Evolutionary conservation across 176 grass and related monocot genomes (phyloP), one percentile per base, ranked within the genome.

Genomic region (Hsuehochloa calcarea): DNA sequence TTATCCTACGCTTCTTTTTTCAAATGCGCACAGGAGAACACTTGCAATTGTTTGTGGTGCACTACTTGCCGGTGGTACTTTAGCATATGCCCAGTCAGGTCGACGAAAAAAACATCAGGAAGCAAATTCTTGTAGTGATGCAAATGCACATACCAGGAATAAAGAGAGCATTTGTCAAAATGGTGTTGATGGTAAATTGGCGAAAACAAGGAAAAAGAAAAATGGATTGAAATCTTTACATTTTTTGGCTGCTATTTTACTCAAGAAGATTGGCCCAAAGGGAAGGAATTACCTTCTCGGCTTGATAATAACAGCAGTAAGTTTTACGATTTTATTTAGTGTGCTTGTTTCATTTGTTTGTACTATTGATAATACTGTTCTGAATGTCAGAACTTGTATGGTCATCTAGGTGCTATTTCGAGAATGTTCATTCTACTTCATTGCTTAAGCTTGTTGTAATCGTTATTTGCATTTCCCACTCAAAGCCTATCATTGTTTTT

Each of bases 171-270:
- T 56, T 61, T 40, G 74, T 67, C 91, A 80, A 80, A 92, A 99
- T 58, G 93, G 89, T 10, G 27, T 54, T 34, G 76, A 81, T 77
- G 74, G 73, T 93, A 91, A 87, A 84, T 87, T 88, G 84, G 69
- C 82, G 39, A 87, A 82, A 27, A 10, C 70, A 61, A 92, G 80
- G 60, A 89, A 78, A 58, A 92, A 80, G 84, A 96, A 87, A 79
- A 89, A 80, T 14, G 72, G 92, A 59, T 75, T 95, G 23, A 94
- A 87, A 80, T 99, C 96, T 68, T 74, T 99, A 10, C 96, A 96
- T 82, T 82, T 96, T 90, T 74, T 99, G 78, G 93, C 90, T 82
- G 88, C 89, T 72, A 96, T 94, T 80, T 88, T 99, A 70, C 89
- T 99, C 19, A 96, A 95, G 67, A 87, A 85, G 82, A 92, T 99